Evolutionary conservation across 345 rosid genomes (phyloP), one percentile per base, ranked within the genome.

Genomic region (Eucalyptus albens): DNA sequence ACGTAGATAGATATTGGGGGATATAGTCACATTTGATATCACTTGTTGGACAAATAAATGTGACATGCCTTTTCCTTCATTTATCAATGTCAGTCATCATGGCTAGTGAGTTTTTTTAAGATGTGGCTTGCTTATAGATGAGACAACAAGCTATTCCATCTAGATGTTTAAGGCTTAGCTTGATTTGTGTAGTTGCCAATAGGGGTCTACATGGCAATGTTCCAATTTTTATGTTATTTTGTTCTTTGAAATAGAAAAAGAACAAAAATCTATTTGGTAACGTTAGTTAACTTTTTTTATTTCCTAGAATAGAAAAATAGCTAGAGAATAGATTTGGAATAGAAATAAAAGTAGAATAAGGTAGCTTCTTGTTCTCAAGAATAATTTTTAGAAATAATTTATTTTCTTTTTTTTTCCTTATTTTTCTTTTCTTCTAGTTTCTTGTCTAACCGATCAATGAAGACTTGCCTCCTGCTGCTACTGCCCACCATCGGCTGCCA

Each of bases 401-500:
- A 19, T 19, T 53, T 53, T 7, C 6, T 51, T 53, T 3, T 7
- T 17, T 51, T 7, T 53, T 3, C 2, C 2, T 50, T 50, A 33
- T 17, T 53, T 19, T 19, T 8, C 5, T 19, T 53, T 53, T 53
- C 59, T 19, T 53, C 59, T 53, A 53, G 59, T 53, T 53, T 53
- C 59, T 53, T 1, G 0, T 8, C 59, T 53, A 53, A 53, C 5
- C 0, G 1, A 0, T 53, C 56, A 53, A 53, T 53, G 56, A 53
- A 53, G 56, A 53, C 24, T 53, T 53, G 10, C 22, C 0, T 1
- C 56, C 1, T 51, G 4, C 4, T 17, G 2, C 22, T 37, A 37
- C 2, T 19, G 10, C 24, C 56, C 24, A 53, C 9, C 4, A 0
- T 53, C 2, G 11, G 24, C 59, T 2, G 1, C 26, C 11, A 1